Base-by-base conservation (phyloP, 1,139 yeast species). In the Magnusiomyces sp. region DNA sequence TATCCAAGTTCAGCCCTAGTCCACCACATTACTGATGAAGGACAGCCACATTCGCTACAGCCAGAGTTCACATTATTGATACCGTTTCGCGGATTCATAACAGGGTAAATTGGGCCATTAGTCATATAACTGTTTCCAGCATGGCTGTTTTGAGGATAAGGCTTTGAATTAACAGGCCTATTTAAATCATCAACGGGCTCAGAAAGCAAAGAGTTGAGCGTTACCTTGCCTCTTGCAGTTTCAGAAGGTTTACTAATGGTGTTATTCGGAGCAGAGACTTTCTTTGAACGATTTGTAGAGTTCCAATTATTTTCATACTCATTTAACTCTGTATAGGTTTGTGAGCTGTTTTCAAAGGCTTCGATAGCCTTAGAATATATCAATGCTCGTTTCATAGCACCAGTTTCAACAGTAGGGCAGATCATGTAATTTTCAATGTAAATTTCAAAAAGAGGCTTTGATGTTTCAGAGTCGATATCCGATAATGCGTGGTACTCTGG, bases 391-490 rank as follows among this genome's bases (percentile, higher is more conserved):
- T 52, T 44, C 53, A 51, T 49, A 7, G 61, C 61, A 4, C 69
- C 69, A 5, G 57, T 50, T 20, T 53, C 42, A 11, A 46, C 41
- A 29, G 42, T 19, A 17, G 57, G 56, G 4, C 61, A 46, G 45
- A 51, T 52, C 52, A 63, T 63, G 56, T 62, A 60, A n/a, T 45
- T 52, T 45, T 61, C 57, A 37, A 58, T 56, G 48, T 60, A 69
- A 32, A 63, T 37, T 53, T 68, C 66, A 49, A 68, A 37, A 2
- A 64, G 64, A 1, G 69, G 59, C 49, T 53, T 54, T 7, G 60
- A 59, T 1, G 58, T 54, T 27, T 40, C 44, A 14, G 49, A 36
- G 49, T 64, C 68, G 2, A 59, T 43, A 19, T 56, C 59, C 19
- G 56, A 50, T 6, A 47, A 38, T 33, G 40, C 40, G 23, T 31